A percentile compares a stretch with the other conserved stretches of the same genome.
Conservation (phyloP, 148 eudicot genomes). For the Vaccinium vitisidaea region DNA sequence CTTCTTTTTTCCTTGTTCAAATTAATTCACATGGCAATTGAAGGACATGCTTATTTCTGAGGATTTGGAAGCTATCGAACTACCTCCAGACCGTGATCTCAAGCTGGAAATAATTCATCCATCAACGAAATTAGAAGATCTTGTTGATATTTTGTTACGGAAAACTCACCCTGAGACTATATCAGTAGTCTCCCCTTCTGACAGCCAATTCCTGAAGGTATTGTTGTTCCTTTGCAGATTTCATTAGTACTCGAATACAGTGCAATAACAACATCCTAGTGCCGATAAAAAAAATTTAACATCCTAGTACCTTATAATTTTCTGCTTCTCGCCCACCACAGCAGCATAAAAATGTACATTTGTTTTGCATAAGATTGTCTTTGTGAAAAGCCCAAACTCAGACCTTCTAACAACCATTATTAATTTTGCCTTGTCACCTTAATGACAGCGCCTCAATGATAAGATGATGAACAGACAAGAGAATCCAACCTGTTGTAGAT, state of each 20-base stretch:
- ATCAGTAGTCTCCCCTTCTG: constrained; percentile 13
- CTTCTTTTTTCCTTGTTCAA: background rate
- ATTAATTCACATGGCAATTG: constrained; percentile 14
- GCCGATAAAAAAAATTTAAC: too few relatives aligned
- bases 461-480: constrained; percentile 24
- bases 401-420: background rate
- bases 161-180: constrained; percentile 15
- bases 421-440: background rate
- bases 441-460: constrained; percentile 3
- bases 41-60: constrained; percentile 34
- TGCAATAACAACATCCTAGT: background rate
- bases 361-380: background rate
- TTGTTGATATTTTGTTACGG: constrained; percentile 22
- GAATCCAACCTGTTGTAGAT: constrained; percentile 31
- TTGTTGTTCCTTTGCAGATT: background rate
- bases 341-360: background rate
- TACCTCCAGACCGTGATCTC: background rate
- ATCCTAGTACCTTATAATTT: background rate
- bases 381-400: background rate
- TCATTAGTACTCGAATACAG: background rate
- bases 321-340: background rate
- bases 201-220: constrained; percentile 29
- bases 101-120: constrained; percentile 33
- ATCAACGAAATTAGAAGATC: constrained; percentile 15
- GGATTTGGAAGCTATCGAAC: constrained; percentile 22